phyloP scores from a whole-genome alignment of 2,329 filamentous ascomycete species.

The Dryadomyces quercivorus region DNA sequence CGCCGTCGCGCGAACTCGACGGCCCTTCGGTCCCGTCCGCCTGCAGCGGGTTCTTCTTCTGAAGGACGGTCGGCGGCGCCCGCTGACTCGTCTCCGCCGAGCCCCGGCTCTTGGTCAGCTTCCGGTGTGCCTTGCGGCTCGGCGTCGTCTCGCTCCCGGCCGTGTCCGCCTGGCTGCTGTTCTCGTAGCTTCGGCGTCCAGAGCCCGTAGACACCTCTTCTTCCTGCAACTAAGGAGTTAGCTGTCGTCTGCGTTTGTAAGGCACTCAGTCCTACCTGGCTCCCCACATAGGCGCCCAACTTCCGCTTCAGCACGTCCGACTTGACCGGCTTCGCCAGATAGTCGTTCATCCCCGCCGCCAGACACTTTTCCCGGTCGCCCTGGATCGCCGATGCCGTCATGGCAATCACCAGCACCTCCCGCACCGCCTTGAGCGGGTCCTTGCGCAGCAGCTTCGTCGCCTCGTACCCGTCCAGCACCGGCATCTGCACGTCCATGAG shows the following conservation, averaged over 20 bases:
- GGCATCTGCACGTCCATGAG: slow-evolving; percentile 98
- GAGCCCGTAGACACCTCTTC: no score
- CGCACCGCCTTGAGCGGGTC: slow-evolving; percentile 67
- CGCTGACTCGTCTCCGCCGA: slow-evolving; percentile 7
- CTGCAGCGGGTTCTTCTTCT: slow-evolving; percentile 7
- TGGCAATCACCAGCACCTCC: slow-evolving; percentile 84
- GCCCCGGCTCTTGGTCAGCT: slow-evolving; percentile 28
- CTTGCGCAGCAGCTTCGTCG: slow-evolving; percentile 68
- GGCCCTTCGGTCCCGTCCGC: neutral
- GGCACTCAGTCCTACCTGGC: neutral
- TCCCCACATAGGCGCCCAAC: slow-evolving; percentile 46
- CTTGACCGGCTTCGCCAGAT: slow-evolving; percentile 88
- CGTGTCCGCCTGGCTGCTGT: no score
- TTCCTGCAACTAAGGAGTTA: no score
- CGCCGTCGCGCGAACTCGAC: neutral
- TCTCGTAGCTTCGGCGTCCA: no score
- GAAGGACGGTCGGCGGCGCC: slow-evolving; percentile 7
- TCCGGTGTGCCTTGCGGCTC: slow-evolving; percentile 22
- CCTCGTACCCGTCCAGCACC: slow-evolving; percentile 82
- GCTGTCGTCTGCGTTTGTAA: no score
- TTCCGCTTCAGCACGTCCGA: slow-evolving; percentile 78
- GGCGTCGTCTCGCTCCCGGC: neutral
- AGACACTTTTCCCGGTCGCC: slow-evolving; percentile 91
- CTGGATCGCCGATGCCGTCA: slow-evolving; percentile 92
- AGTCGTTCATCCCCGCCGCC: slow-evolving; percentile 96